Base-by-base conservation (phyloP, 1,284 basidiomycete species). In the Ustilago hordei region DNA sequence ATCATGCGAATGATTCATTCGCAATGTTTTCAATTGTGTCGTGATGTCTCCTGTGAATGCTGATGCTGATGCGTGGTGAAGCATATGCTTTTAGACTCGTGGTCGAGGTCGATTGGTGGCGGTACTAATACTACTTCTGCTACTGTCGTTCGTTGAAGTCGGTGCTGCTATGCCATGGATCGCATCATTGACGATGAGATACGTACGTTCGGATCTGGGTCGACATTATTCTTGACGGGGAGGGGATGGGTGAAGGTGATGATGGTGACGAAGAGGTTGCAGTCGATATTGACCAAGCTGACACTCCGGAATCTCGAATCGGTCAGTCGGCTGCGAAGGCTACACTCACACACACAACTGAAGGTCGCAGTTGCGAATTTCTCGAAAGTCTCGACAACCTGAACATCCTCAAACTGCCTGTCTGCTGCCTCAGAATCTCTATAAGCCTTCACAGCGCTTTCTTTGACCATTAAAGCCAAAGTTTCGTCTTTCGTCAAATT, bases 201-300 rank as follows among this genome's bases (percentile, higher is more conserved):
- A 77, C 75, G 48, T 73, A 81, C 80, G 71, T 79, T 71, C 79
- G 78, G 66, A 69, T 76, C 78, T 71, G 67, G 66, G 75, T 60
- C 71, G 80, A 75, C 80, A 81, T 81, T 68, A 59, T 73, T 67
- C 80, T 79, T 79, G 77, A 79, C 55, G 75, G 60, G 41, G 61
- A 54, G 60, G 60, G 64, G 64, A 59, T 65, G 66, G 60, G 67
- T 68, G 52, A 56, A 64, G 72, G 60, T 67, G 66, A 56, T 69
- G 66, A 57, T 63, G 59, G 50, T 54, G 60, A 57, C 64, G 60
- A 57, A 28, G 63, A 66, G 23, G 36, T 45, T 28, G 13, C 50
- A 38, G 23, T 63, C 53, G 55, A 54, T 67, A 55, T 61, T 53
- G 64, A 54, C 28, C 36, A 59, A 31, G 55, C 43, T 39, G 38